Evolutionary conservation across 164 flowering plant genomes (phyloP).

Genomic region (Amborella trichopoda): DNA sequence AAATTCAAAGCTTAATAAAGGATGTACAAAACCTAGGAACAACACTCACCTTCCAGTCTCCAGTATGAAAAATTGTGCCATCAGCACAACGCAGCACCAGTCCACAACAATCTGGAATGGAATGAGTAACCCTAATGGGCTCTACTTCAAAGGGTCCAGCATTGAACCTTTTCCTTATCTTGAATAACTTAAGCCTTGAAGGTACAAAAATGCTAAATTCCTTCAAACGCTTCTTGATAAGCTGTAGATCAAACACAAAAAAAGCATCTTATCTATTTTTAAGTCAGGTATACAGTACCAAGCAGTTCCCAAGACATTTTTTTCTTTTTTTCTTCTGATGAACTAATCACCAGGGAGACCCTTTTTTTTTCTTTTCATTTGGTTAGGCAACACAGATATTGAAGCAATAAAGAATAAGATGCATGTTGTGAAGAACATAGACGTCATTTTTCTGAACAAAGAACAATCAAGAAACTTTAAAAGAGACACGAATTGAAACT

Average conservation of each 20-base stretch:
- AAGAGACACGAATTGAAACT: too few relatives aligned
- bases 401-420: too few relatives aligned
- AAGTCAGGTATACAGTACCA: too few relatives aligned
- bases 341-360: too few relatives aligned
- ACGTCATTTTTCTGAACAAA: too few relatives aligned
- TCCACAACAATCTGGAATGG: conserved; percentile 98
- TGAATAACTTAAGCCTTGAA: conserved; percentile 79
- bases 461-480: too few relatives aligned
- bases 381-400: too few relatives aligned
- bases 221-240: conserved; percentile 83
- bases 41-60: conserved; percentile 89
- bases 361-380: too few relatives aligned
- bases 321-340: too few relatives aligned
- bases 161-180: conserved; percentile 49
- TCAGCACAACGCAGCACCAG: conserved; percentile 90
- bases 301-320: too few relatives aligned
- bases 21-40: background rate
- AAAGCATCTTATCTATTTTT: conserved; percentile 4
- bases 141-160: conserved; percentile 98
- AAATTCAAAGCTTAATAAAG: background rate
- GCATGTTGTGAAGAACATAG: too few relatives aligned
- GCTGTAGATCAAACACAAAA: conserved; percentile 42
- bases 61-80: conserved; percentile 97
- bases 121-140: conserved; percentile 93
- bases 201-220: conserved; percentile 88